Conservation (phyloP, 2,329 filamentous ascomycete species). For the Aspergillus versicolor region DNA sequence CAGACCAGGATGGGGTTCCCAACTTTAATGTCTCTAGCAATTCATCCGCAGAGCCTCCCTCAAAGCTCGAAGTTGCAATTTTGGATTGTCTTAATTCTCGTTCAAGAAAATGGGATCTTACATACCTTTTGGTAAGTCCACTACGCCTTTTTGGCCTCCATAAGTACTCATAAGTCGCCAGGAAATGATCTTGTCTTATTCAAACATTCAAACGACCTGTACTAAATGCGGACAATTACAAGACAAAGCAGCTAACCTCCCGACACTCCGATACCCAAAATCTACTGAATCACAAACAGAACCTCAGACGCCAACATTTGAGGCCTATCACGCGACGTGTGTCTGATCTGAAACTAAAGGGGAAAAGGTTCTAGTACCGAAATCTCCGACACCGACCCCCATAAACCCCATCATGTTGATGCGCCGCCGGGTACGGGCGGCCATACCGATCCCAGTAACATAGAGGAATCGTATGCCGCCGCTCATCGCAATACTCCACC, state of each 20-base stretch:
- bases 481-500: constrained; percentile 29
- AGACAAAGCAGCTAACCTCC: constrained; percentile 39
- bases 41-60: constrained; percentile 21
- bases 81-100: constrained; percentile 36
- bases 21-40: constrained; percentile 38
- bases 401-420: constrained; percentile 27
- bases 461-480: constrained; percentile 23
- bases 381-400: neutral
- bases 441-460: constrained; percentile 27
- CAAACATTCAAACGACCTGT: constrained; percentile 39
- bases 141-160: neutral
- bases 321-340: constrained; percentile 37
- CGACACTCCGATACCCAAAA: constrained; percentile 33
- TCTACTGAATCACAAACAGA: constrained; percentile 21
- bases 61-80: constrained; percentile 37
- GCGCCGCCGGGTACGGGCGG: constrained; percentile 17
- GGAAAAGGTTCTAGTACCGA: neutral
- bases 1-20: constrained; percentile 18
- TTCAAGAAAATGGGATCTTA: constrained; percentile 39
- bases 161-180: constrained; percentile 14
- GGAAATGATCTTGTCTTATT: constrained; percentile 46
- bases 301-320: constrained; percentile 26
- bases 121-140: constrained; percentile 37
- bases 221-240: constrained; percentile 39
- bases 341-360: constrained; percentile 6